Base-by-base conservation (phyloP, 352 stramenopile species). In the Phytophthora sansomeana region DNA sequence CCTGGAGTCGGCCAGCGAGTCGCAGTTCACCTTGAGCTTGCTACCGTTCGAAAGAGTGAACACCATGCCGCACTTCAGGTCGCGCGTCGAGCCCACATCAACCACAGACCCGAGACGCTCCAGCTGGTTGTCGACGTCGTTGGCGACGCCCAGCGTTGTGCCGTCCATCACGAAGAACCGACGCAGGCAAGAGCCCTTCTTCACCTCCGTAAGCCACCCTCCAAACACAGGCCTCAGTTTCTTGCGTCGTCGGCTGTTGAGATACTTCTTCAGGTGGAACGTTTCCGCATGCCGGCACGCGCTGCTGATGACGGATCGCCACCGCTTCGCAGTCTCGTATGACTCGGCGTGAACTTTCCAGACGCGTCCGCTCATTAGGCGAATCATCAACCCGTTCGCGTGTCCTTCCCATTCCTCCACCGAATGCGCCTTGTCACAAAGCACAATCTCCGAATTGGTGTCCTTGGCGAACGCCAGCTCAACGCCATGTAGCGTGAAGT, bases 141-240 rank as follows among this genome's bases (percentile, higher is more conserved):
- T 86, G 17, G 88, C 86, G n/a, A 83, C 72, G 8, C 88, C 86
- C 3, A 96, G 58, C 16, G 75, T 87, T 14, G 77, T 66, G 13
- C 81, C 83, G n/a, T 92, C 84, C 29, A 93, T 64, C 36, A 96
- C 81, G 67, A 87, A 96, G 54, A 91, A 96, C 42, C 85, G 79
- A 19, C 88, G 84, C 17, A 93, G 58, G 36, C 72, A 71, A 4
- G 53, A 64, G 19, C 63, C 49, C 33, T 82, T 80, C 13, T 78
- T 69, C 32, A 84, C 58, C 24, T 79, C 75, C 44, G 88, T 95
- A 58, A 95, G 77, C 88, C 88, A 96, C 4, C 88, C 88, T 47
- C 85, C 86, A 58, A 88, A 93, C 36, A 95, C 82, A 0, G 84
- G 77, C 30, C 65, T 71, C 42, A 92, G 42, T 33, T 88, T 83